Percentiles rank a stretch among this genome's conserved stretches.
Conservation (phyloP, 345 rosid species). For the Syzygium grande region DNA sequence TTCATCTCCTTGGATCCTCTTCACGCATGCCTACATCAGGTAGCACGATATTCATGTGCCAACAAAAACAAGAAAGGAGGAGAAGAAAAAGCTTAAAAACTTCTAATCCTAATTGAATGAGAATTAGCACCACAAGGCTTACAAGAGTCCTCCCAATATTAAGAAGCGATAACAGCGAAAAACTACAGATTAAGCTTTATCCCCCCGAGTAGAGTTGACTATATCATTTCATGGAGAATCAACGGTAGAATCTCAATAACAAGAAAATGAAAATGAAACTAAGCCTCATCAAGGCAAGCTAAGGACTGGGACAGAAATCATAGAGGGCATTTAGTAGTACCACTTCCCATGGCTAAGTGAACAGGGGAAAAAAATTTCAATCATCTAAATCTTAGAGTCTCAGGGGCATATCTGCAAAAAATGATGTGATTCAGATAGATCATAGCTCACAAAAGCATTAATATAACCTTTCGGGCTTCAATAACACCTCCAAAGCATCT, state of each 20-base stretch:
- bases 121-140: neutral
- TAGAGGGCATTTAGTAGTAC: too few relatives aligned
- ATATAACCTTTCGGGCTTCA: neutral
- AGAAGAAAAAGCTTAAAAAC: neutral
- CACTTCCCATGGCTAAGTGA: too few relatives aligned
- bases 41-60: neutral
- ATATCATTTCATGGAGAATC: neutral
- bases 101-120: neutral
- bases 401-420: neutral
- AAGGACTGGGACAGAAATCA: too few relatives aligned
- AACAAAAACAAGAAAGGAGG: neutral
- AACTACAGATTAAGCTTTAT: neutral
- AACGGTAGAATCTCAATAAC: neutral
- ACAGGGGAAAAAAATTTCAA: too few relatives aligned
- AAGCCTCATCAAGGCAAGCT: neutral
- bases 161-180: neutral
- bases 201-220: neutral
- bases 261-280: neutral
- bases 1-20: conserved; percentile 82
- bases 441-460: neutral
- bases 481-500: neutral
- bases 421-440: neutral
- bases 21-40: conserved; percentile 57
- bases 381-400: neutral
- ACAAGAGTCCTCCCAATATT: neutral